phyloP scores from a whole-genome alignment of 2,329 filamentous ascomycete species.

The Colletotrichum caudatum region DNA sequence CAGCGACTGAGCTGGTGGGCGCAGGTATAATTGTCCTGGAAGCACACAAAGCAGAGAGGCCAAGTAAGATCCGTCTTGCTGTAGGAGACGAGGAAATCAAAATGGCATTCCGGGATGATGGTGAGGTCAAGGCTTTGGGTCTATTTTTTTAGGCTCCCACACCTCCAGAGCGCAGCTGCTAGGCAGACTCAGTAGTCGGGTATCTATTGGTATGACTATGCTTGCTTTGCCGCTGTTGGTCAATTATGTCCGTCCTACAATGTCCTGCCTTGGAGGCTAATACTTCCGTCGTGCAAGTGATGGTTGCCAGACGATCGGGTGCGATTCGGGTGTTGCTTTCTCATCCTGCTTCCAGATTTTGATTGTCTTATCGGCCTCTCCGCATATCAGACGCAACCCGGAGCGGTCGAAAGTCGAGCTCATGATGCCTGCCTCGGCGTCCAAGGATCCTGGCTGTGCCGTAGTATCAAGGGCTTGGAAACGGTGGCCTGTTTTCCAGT shows the following conservation, averaged over 20 bases:
- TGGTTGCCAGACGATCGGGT: constrained; percentile 93
- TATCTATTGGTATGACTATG: constrained; percentile 27
- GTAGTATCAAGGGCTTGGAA: constrained; percentile 93
- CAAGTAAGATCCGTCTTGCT: constrained; percentile 86
- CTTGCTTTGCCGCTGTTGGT: not conserved
- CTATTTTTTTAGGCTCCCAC: constrained; percentile 56
- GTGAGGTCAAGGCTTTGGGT: constrained; percentile 84
- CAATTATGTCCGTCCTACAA: not conserved
- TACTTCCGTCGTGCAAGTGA: constrained; percentile 78
- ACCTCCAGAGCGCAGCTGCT: constrained; percentile 5
- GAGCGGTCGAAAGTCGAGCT: constrained; percentile 92
- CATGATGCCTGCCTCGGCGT: constrained; percentile 96
- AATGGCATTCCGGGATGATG: constrained; percentile 88
- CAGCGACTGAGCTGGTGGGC: constrained; percentile 85
- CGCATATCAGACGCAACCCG: constrained; percentile 88
- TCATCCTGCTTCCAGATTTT: constrained; percentile 98
- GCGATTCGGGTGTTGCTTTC: constrained; percentile 87
- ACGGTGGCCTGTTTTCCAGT: constrained; percentile 95
- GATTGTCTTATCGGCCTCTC: constrained; percentile 97
- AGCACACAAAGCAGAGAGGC: constrained; percentile 81
- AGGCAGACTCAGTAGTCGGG: constrained; percentile 18
- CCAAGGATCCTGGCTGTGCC: constrained; percentile 92
- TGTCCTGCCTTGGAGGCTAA: constrained; percentile 61
- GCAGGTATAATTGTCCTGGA: constrained; percentile 91
- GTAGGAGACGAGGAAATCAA: constrained; percentile 93